Base-by-base conservation (phyloP, 2,329 filamentous ascomycete species). In the Xylariaceae sp. region DNA sequence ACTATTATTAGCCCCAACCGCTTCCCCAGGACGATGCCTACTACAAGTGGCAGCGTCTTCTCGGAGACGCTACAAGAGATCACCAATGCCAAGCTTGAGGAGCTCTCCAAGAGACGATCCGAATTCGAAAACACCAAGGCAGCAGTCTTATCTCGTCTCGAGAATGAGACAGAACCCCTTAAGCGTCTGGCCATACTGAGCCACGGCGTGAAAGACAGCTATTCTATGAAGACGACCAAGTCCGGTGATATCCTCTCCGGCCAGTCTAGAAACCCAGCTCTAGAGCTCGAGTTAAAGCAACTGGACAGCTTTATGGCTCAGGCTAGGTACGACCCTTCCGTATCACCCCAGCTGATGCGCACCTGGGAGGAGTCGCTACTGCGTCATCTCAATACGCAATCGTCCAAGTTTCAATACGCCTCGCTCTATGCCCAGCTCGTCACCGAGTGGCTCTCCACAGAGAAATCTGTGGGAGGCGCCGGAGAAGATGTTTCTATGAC, bases 341-440 rank as follows among this genome's bases (percentile, higher is more conserved):
- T 78, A 4, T 76, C 75, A 0, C 11, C 44, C 1, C 64, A 63
- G 39, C 68, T 70, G 49, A 30, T 76, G 26, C 45, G 56, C 2
- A 52, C 60, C 1, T 76, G 72, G 70, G 70, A 76, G 46, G 49
- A 63, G 18, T 67, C 67, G 1, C 64, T 78, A 8, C 60, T 72
- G n/a, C 64, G 64, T 2, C 69, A 75, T 30, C 64, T 79, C 10
- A 63, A 76, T 16, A 70, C 66, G 30, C 73, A 76, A 45, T 74
- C 74, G 6, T 69, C 73, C 13, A 76, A 73, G 56, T 77, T 75
- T 48, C 63, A 73, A 45, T 77, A 75, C 39, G 76, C 77, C 0
- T 72, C 73, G 7, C 67, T 79, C 2, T 79, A 78, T 36, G 75
- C 73, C 2, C 68, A 75, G 41, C 69, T 79, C 3, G 76, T 78